Base-by-base conservation (phyloP, 106 monocot genomes). In the Allium fistulosum region DNA sequence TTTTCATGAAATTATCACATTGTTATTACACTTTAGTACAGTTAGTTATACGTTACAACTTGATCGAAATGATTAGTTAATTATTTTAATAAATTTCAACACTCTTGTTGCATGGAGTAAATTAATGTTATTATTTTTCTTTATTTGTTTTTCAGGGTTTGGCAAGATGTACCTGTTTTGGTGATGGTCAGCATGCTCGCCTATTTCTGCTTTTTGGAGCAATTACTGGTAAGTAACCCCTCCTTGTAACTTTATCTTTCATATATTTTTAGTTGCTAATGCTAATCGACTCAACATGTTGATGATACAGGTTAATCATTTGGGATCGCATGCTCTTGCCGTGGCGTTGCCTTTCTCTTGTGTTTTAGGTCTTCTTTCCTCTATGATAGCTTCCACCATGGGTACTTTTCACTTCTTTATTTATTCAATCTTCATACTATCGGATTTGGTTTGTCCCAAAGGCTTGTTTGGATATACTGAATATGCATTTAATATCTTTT, bases 201-300 rank as follows among this genome's bases (percentile, higher is more conserved):
- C 18, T 99, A 99, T 74, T 99, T 99, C 78, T 99, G 92, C 79
- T 99, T 99, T 78, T 79, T 99, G 75, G 99, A 99, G 77, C 99
- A 99, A 77, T 92, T 99, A 79, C 65, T 99, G 78, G 99, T 99
- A 71, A 80, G 70, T 59, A 76, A 57, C 26, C 61, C 10, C 37
- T 22, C 65, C 52, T 46, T 70, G 18, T 0, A 11, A 10, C 10
- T 61, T 59, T 58, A 0, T 59, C 17, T 51, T 67, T 51, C 7
- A 48, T 71, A 70, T 71, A 0, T 11, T 51, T 77, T 62, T 22
- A 53, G 16, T 61, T 7, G 53, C 50, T 7, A 48, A 52, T 46
- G 14, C 10, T 45, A 76, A 51, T 8, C 62, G 48, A 57, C 11
- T 49, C 15, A 49, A 50, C 56, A 10, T 18, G 75, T 72, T 53